phyloP scores from a whole-genome alignment of 2,329 filamentous ascomycete species.

The Sclerotinia minor region DNA sequence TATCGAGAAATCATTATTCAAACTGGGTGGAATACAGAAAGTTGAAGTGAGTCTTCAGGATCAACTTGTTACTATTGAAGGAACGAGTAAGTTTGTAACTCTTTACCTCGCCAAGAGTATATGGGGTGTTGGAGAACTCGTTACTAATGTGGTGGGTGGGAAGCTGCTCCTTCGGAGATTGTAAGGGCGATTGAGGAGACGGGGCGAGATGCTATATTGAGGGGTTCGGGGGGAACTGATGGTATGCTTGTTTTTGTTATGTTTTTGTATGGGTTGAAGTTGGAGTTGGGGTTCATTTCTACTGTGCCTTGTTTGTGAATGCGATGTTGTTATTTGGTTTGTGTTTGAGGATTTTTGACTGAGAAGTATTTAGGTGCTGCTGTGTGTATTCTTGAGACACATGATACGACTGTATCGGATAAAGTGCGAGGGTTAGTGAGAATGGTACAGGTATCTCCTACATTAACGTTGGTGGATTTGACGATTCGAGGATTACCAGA shows the following conservation, averaged over 20 bases:
- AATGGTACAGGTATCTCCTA: conserved; percentile 86
- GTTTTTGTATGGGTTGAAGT: conserved; percentile 19
- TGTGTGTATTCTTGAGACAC: conserved; percentile 93
- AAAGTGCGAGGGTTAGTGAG: conserved; percentile 83
- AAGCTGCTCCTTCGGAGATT: conserved; percentile 83
- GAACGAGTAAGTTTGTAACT: conserved; percentile 63
- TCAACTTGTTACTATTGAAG: conserved; percentile 81
- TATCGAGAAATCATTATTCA: conserved; percentile 75
- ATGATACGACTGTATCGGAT: conserved; percentile 58
- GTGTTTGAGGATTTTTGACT: conserved; percentile 10
- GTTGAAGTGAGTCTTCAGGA: conserved; percentile 80
- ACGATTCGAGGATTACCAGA: conserved; percentile 79
- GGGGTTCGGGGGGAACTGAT: conserved; percentile 82
- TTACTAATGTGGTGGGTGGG: conserved; percentile 26
- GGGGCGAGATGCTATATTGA: conserved; percentile 89
- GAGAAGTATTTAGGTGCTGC: conserved; percentile 60
- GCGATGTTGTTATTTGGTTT: not conserved
- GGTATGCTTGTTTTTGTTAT: conserved; percentile 55
- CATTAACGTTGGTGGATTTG: conserved; percentile 80
- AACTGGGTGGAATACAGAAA: conserved; percentile 76
- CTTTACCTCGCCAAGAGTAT: conserved; percentile 39
- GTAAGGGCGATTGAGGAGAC: conserved; percentile 86
- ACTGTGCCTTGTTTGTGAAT: not conserved
- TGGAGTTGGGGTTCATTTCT: not conserved
- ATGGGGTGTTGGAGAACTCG: conserved; percentile 10